phyloP scores from a whole-genome alignment of 2,329 filamentous ascomycete species.

The Penicillium sp. region DNA sequence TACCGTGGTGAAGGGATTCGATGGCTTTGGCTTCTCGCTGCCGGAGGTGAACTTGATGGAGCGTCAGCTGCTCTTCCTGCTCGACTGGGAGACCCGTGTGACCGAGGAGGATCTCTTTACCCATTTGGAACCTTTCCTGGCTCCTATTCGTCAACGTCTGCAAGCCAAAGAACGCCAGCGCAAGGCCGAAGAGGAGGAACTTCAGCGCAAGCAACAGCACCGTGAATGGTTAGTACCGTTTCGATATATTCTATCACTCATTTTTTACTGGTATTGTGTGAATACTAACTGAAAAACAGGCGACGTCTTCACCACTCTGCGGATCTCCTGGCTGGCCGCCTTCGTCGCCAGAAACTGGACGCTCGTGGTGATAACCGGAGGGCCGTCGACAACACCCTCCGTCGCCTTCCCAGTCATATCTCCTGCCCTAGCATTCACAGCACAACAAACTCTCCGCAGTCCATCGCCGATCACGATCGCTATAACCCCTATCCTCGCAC shows the following conservation, averaged over 20 bases:
- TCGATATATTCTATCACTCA: background rate
- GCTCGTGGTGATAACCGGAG: slow-evolving; percentile 26
- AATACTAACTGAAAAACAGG: slow-evolving; percentile 11
- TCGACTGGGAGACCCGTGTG: slow-evolving; percentile 92
- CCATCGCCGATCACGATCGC: slow-evolving; percentile 31
- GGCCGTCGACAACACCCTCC: slow-evolving; percentile 18
- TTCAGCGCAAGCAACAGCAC: slow-evolving; percentile 26
- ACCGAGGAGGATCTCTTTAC: slow-evolving; percentile 77
- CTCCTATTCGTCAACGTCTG: slow-evolving; percentile 65
- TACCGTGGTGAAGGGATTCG: slow-evolving; percentile 67
- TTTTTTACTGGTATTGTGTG: background rate
- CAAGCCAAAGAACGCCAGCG: slow-evolving; percentile 53
- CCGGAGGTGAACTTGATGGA: slow-evolving; percentile 99
- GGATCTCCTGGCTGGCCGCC: slow-evolving; percentile 33
- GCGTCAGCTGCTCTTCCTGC: slow-evolving; percentile 90
- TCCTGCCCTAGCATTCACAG: slow-evolving; percentile 31
- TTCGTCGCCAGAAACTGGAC: slow-evolving; percentile 37
- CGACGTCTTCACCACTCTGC: slow-evolving; percentile 35
- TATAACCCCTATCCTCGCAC: slow-evolving; percentile 38
- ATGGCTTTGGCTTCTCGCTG: slow-evolving; percentile 82
- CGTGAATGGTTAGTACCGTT: slow-evolving; percentile 31
- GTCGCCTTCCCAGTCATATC: slow-evolving; percentile 27
- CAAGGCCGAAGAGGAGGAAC: slow-evolving; percentile 42
- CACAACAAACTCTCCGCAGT: slow-evolving; percentile 31
- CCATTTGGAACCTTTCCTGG: slow-evolving; percentile 83